phyloP scores from a whole-genome alignment of 345 rosid genomes.

The Sisymbrium altissimum region DNA sequence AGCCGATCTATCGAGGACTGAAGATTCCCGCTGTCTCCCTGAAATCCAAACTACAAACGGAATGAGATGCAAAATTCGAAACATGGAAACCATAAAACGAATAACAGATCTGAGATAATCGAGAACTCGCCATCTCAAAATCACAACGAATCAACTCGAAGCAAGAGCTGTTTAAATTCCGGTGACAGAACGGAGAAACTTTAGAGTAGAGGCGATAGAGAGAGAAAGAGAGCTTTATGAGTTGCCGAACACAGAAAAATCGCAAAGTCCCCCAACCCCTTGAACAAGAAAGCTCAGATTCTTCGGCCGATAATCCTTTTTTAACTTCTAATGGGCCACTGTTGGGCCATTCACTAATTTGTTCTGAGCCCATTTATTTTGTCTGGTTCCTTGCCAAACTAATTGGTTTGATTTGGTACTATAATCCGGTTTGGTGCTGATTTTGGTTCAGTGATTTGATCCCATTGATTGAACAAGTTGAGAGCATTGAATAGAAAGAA shows the following conservation, averaged over 20 bases:
- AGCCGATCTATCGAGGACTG: slow-evolving; percentile 73
- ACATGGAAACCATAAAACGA: not conserved
- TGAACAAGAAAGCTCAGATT: slow-evolving; percentile 38
- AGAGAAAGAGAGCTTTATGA: slow-evolving; percentile 18
- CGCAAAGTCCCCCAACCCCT: slow-evolving; percentile 26
- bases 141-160: not conserved
- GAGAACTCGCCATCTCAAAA: slow-evolving; percentile 30
- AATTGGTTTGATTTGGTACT: not conserved
- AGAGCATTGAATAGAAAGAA: too few species aligned
- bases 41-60: slow-evolving; percentile 28
- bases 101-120: slow-evolving; percentile 25
- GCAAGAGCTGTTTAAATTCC: not conserved
- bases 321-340: slow-evolving; percentile 9
- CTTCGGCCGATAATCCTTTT: slow-evolving; percentile 15
- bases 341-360: slow-evolving; percentile 8
- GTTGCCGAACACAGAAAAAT: slow-evolving; percentile 14
- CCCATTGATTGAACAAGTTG: not conserved
- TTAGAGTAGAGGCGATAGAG: not conserved
- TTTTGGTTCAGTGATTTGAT: not conserved
- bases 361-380: not conserved
- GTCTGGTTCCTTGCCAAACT: not conserved
- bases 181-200: slow-evolving; percentile 6
- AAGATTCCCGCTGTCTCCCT: slow-evolving; percentile 59
- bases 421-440: not conserved
- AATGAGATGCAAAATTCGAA: slow-evolving; percentile 28